Evolutionary conservation across 495 filamentous ascomycete species (phyloP).

Genomic region (Podospora conica): DNA sequence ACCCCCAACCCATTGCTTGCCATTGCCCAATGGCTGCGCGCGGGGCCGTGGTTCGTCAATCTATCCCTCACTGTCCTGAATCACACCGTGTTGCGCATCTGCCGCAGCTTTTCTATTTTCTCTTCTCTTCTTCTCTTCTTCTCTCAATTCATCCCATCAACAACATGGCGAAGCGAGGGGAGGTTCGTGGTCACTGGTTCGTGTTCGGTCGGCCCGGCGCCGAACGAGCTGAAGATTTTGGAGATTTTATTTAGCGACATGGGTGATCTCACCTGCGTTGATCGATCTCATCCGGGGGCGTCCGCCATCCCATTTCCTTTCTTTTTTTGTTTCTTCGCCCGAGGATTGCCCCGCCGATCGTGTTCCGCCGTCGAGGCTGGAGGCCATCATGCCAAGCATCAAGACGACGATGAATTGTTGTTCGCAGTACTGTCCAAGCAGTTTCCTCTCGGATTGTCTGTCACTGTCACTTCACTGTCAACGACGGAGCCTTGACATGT

Average conservation of each 20-base stretch:
- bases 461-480: no score
- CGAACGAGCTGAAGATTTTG: background rate
- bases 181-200: background rate
- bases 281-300: slow-evolving; percentile 1
- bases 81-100: slow-evolving; percentile 12
- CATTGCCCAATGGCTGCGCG: background rate
- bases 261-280: background rate
- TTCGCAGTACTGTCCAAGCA: background rate
- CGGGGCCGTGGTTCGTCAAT: background rate
- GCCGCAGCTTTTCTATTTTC: background rate
- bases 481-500: background rate
- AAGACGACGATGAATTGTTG: background rate
- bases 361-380: background rate
- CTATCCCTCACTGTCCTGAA: slow-evolving; percentile 14
- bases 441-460: background rate
- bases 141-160: background rate
- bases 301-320: slow-evolving; percentile 1
- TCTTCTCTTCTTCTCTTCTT: background rate
- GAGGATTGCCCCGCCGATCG: background rate
- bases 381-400: background rate
- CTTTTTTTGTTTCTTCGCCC: slow-evolving; percentile 2
- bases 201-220: background rate
- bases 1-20: slow-evolving; percentile 5
- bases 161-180: background rate
- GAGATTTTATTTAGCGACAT: no score